These are phyloP conservation scores for Sisymbrium irio DNA, from an alignment of 345 rosid genomes.

Conservation along the genomic window DNA sequence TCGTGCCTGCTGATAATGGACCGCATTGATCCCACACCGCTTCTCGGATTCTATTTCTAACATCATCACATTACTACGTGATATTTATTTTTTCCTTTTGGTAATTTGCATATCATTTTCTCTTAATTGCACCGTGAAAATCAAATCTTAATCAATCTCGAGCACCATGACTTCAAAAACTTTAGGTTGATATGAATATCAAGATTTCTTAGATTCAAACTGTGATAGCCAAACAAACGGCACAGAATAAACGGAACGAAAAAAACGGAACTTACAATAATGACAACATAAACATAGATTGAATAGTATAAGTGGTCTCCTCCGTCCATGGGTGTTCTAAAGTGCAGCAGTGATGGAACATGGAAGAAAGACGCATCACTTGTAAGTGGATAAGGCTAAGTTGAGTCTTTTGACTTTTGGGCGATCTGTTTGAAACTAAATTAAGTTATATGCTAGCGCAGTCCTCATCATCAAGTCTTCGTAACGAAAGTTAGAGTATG, in stretches of 20 bases:
- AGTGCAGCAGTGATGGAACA: background rate
- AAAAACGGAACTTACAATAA: background rate
- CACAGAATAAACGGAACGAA: too few species aligned
- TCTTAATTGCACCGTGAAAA: background rate
- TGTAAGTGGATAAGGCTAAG: too few species aligned
- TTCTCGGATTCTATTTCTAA: background rate
- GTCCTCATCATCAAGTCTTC: too few species aligned
- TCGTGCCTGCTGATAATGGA: slow-evolving; percentile 15
- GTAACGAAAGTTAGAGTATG: too few species aligned
- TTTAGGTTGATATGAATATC: background rate
- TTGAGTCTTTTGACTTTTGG: too few species aligned
- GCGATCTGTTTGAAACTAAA: too few species aligned
- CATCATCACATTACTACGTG: background rate
- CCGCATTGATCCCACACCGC: slow-evolving; percentile 19
- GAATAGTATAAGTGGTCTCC: background rate
- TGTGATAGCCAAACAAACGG: background rate
- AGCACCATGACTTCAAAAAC: background rate
- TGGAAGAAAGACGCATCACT: background rate
- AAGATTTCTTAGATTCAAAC: background rate
- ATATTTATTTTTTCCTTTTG: background rate
- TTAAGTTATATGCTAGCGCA: too few species aligned
- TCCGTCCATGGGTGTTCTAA: background rate
- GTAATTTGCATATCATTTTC: background rate
- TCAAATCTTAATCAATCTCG: background rate
- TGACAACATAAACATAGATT: background rate